These are phyloP conservation scores for Theobroma cacao DNA, from an alignment of 345 rosid species.

Conservation along the genomic window DNA sequence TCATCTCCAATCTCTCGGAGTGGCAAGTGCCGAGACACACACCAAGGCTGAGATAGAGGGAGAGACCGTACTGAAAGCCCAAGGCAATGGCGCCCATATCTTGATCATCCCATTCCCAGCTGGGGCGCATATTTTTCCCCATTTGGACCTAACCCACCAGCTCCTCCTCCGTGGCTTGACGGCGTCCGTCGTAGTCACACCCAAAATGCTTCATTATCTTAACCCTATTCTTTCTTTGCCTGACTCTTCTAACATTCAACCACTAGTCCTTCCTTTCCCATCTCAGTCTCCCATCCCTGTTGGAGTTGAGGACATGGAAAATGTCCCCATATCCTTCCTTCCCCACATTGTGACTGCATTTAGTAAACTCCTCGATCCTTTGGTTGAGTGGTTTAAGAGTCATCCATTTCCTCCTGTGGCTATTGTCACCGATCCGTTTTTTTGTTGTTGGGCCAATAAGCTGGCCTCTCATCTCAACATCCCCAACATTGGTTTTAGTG, in stretches of 20 bases:
- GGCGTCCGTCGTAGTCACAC: slow-evolving; percentile 33
- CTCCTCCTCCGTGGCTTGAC: slow-evolving; percentile 27
- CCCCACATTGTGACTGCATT: slow-evolving; percentile 28
- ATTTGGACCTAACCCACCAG: slow-evolving; percentile 34
- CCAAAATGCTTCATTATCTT: slow-evolving; percentile 34
- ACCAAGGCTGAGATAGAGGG: not conserved
- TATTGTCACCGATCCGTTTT: slow-evolving; percentile 54
- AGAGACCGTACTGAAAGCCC: too few species aligned
- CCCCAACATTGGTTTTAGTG: slow-evolving; percentile 41
- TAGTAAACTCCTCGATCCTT: slow-evolving; percentile 35
- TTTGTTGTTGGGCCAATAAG: slow-evolving; percentile 46
- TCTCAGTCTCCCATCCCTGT: slow-evolving; percentile 32
- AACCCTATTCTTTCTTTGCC: slow-evolving; percentile 24
- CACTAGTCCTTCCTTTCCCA: slow-evolving; percentile 42
- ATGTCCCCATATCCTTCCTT: slow-evolving; percentile 24
- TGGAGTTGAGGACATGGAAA: slow-evolving; percentile 33
- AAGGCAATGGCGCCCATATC: slow-evolving; percentile 21
- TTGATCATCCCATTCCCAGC: slow-evolving; percentile 40
- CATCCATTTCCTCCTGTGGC: slow-evolving; percentile 54
- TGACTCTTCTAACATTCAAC: slow-evolving; percentile 21
- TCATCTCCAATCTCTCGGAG: too few species aligned
- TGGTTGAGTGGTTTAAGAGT: slow-evolving; percentile 40
- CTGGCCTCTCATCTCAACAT: slow-evolving; percentile 33
- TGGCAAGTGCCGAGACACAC: not conserved
- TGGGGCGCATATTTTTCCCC: slow-evolving; percentile 39